Percentiles rank a stretch among this genome's conserved stretches.
These are phyloP conservation scores for Kluyveromyces lactis DNA, from an alignment of 805 yeast species.

Conservation along the genomic window DNA sequence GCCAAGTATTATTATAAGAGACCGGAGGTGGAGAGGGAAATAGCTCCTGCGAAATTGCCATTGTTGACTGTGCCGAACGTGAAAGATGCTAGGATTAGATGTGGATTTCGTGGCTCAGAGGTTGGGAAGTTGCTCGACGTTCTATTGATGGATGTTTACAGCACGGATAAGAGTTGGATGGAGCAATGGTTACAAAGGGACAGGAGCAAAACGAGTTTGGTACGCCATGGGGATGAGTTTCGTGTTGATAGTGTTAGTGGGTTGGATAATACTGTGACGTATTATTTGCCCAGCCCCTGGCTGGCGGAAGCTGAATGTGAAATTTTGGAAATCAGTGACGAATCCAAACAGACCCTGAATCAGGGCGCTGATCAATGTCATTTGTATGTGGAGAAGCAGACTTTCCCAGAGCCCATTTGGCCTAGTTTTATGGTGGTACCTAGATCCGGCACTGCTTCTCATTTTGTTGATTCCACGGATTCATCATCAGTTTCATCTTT, in stretches of 20 bases:
- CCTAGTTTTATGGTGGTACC: slow-evolving; percentile 2
- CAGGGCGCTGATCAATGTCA: slow-evolving; percentile 24
- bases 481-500: slow-evolving; percentile 10
- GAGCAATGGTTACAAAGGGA: slow-evolving; percentile 11
- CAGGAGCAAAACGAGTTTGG: slow-evolving; percentile 6
- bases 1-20: too few species aligned
- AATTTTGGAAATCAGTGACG: slow-evolving; percentile 17
- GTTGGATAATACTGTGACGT: slow-evolving; percentile 14
- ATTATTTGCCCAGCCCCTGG: slow-evolving; percentile 25
- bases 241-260: slow-evolving; percentile 2
- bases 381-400: slow-evolving; percentile 18
- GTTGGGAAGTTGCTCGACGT: slow-evolving; percentile 20
- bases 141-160: slow-evolving; percentile 28
- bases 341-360: neutral
- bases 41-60: neutral
- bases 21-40: neutral
- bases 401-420: slow-evolving; percentile 2
- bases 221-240: slow-evolving; percentile 16
- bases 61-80: neutral
- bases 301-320: slow-evolving; percentile 16
- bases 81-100: neutral
- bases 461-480: too few species aligned
- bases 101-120: slow-evolving; percentile 1
- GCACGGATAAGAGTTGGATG: slow-evolving; percentile 27
- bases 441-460: neutral